Conservation (phyloP, 345 rosid genomes). For the Rhodamnia argentea region DNA sequence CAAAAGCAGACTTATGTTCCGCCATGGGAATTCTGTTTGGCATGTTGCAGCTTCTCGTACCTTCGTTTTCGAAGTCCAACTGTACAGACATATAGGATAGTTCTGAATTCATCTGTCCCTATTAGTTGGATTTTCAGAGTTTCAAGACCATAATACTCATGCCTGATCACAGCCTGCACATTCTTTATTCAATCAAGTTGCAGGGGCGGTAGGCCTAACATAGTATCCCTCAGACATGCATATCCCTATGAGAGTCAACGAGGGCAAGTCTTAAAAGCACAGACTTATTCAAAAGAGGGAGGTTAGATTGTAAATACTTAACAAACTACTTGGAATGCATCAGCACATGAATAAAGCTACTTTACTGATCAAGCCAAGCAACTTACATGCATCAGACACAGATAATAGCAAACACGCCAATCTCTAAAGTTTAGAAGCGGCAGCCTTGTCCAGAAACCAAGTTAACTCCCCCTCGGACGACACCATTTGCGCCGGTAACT, state of each 20-base stretch:
- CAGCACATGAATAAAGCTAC: neutral
- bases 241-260: neutral
- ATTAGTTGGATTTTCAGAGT: neutral
- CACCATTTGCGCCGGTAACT: slow-evolving; percentile 57
- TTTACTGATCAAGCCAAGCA: neutral
- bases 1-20: neutral
- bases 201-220: neutral
- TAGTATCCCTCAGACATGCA: neutral
- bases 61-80: neutral
- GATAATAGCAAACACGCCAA: neutral
- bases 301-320: neutral
- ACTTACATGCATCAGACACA: neutral
- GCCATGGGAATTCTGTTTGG: neutral
- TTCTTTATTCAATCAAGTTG: neutral
- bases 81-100: neutral
- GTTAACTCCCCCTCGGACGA: slow-evolving; percentile 62
- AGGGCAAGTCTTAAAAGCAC: neutral
- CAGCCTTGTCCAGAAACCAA: slow-evolving; percentile 82
- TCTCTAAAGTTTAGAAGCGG: slow-evolving; percentile 51
- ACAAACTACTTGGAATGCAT: neutral
- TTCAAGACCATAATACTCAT: neutral
- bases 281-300: neutral
- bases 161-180: neutral
- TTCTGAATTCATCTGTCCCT: neutral
- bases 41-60: neutral